phyloP scores from a whole-genome alignment of 1,284 basidiomycete species.

The Ustilago tritici region DNA sequence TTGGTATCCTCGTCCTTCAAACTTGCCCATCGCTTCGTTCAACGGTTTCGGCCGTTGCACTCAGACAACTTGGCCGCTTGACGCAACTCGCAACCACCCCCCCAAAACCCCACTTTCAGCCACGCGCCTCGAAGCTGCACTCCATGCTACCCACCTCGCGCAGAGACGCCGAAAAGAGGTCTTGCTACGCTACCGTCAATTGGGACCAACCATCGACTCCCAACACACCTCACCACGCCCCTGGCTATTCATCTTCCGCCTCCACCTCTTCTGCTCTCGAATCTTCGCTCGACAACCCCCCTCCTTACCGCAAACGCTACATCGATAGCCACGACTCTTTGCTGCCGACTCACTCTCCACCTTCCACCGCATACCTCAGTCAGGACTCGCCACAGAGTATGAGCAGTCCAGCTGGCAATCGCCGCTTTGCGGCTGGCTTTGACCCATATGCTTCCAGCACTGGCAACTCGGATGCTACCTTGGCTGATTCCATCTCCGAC shows the following conservation, averaged over 20 bases:
- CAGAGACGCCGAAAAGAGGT: conserved; percentile 42
- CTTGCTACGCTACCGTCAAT: conserved; percentile 36
- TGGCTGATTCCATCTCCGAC: conserved; percentile 7
- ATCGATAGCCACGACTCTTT: conserved; percentile 43
- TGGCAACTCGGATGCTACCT: conserved; percentile 6
- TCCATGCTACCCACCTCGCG: conserved; percentile 46
- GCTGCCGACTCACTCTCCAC: conserved; percentile 46
- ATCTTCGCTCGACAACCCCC: conserved; percentile 23
- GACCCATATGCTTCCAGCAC: conserved; percentile 34
- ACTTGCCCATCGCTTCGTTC: not conserved
- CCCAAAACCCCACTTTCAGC: not conserved
- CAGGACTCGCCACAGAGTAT: conserved; percentile 37
- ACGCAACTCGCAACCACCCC: not conserved
- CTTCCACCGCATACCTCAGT: conserved; percentile 13
- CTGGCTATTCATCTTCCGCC: conserved; percentile 20
- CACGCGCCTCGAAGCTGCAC: conserved; percentile 19
- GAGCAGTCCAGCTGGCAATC: conserved; percentile 29
- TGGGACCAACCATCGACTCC: conserved; percentile 20
- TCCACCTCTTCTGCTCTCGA: conserved; percentile 21
- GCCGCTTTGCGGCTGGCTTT: conserved; percentile 52
- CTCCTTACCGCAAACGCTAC: conserved; percentile 49
- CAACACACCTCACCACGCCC: conserved; percentile 13
- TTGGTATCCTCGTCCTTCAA: not conserved
- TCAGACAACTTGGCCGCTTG: not conserved
- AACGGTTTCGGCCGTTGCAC: not conserved